Evolutionary conservation across 2,329 filamentous ascomycete genomes (phyloP), one percentile per base, ranked within the genome.

Genomic region (Berkeleyomyces rouxiae): DNA sequence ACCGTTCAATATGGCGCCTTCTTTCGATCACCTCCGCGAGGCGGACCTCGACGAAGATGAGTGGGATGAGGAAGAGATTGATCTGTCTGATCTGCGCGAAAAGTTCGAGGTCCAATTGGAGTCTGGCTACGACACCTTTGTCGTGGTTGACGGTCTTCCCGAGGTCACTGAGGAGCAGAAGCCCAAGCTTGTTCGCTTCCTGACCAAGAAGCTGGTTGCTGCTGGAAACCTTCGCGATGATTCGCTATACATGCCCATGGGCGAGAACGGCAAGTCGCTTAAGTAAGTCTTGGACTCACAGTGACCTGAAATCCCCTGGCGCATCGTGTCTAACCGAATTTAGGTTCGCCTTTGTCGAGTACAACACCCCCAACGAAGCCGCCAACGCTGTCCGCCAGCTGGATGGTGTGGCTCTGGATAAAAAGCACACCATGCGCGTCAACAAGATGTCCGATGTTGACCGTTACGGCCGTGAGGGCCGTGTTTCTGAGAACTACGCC

Each of bases 371-470:
- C 63, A 89, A 87, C 71, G 91, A 97, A 78, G 93, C 93, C 37
- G 81, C 88, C 63, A 88, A 88, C 61, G 93, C 92, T 63, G 89
- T 91, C 69, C 91, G 95, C 74, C 84, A 88, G 70, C 86, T 99
- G 65, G 85, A 99, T 74, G 83, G 84, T 70, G 85, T 87, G 4
- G 83, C 92, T 53, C 87, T 99, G 70, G 93, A 99, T 78, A 97
- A 95, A 82, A 96, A 86, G 78, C 91, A 99, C 80, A 96, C 83
- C 61, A 83, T 99, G 69, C 82, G 86, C 67, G 91, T 99, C 69
- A 99, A 99, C 84, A 99, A 99, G 77, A 82, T 99, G 70, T 96
- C 91, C 70, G 93, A 99, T 72, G 91, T 99, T 71, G 93, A 99
- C 73, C 87, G 93, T 68, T 99, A 89, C 74, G 93, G 93, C 67